phyloP scores from a whole-genome alignment of 208 protist species.

The Herpetomonas tarakana region DNA sequence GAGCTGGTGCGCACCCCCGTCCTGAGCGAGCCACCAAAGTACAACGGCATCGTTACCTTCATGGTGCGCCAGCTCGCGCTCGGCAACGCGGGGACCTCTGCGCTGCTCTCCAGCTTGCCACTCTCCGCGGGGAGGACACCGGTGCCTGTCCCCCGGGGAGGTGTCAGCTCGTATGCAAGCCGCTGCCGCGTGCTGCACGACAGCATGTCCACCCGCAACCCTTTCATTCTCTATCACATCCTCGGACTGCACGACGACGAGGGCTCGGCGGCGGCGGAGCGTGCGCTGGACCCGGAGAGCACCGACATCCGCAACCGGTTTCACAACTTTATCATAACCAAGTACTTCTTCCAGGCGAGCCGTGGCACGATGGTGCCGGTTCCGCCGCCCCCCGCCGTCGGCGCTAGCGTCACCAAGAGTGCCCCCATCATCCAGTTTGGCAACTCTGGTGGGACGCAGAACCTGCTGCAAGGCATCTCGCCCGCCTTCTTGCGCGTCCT shows the following conservation, averaged over 20 bases:
- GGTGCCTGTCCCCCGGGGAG: no score
- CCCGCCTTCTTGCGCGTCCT: constrained; percentile 52
- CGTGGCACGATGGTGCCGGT: constrained; percentile 34
- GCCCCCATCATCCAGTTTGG: constrained; percentile 39
- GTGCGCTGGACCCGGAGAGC: constrained; percentile 32
- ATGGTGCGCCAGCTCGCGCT: constrained; percentile 54
- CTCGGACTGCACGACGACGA: constrained; percentile 76
- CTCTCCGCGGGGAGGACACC: no score
- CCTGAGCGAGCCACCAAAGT: constrained; percentile 51
- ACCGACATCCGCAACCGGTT: constrained; percentile 52
- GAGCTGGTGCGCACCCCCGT: constrained; percentile 59
- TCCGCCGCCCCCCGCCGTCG: constrained; percentile 30
- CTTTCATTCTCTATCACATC: constrained; percentile 56
- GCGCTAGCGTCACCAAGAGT: constrained; percentile 10
- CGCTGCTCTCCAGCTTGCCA: neutral
- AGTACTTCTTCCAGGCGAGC: constrained; percentile 47
- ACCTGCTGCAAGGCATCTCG: constrained; percentile 48
- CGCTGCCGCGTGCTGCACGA: constrained; percentile 32
- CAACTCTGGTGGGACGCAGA: constrained; percentile 21
- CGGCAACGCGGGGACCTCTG: constrained; percentile 5
- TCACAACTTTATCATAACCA: constrained; percentile 64
- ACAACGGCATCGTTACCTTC: constrained; percentile 73
- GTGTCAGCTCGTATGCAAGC: neutral
- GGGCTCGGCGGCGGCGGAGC: constrained; percentile 39
- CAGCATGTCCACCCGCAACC: constrained; percentile 30